Evolutionary conservation across 2,329 filamentous ascomycete species (phyloP).

Genomic region (Trichoderma guizhouense): DNA sequence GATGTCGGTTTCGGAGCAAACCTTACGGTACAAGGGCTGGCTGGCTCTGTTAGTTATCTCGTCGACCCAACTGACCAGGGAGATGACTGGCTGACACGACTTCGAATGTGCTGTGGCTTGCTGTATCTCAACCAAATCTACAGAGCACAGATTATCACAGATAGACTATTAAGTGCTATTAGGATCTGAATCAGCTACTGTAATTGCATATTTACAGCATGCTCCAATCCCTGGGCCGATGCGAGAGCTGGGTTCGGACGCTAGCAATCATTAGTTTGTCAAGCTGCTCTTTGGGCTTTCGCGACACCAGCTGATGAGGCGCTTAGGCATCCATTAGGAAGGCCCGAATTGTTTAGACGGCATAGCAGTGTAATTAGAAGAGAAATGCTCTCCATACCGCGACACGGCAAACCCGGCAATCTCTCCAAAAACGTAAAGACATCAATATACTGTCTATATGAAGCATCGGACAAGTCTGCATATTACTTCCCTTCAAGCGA

Average conservation of each 20-base stretch:
- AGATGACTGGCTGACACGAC: background rate
- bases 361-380: constrained; percentile 1
- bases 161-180: background rate
- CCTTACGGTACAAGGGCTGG: background rate
- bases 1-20: background rate
- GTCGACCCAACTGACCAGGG: background rate
- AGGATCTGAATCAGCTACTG: background rate
- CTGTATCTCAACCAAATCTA: background rate
- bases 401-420: background rate
- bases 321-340: constrained; percentile 2
- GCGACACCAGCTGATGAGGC: background rate
- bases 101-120: background rate
- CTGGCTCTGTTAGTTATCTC: background rate
- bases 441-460: background rate
- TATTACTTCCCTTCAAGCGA: background rate
- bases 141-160: background rate
- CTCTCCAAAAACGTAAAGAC: background rate
- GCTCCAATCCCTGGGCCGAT: background rate
- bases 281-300: background rate
- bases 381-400: background rate
- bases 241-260: background rate
- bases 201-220: background rate
- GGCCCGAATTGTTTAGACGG: background rate
- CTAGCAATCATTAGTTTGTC: background rate
- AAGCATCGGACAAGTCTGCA: background rate